A percentile compares a stretch with the other conserved stretches of the same genome.
Conservation (phyloP, 306 rosid species). For the Biancaea sappan region DNA sequence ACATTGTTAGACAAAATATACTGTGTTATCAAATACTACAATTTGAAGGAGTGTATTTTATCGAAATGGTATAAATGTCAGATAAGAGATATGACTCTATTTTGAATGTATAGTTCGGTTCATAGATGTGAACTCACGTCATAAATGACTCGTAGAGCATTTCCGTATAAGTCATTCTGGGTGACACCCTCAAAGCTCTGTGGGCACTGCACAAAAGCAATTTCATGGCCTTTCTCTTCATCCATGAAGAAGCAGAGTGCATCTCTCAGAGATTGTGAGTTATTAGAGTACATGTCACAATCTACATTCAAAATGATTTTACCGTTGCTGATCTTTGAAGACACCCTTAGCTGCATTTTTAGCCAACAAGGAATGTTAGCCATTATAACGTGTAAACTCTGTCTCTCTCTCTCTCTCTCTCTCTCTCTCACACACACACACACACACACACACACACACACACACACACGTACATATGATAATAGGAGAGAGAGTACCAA, state of each 20-base stretch:
- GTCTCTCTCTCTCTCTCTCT: too few relatives aligned
- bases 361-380: background rate
- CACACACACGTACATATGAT: background rate
- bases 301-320: constrained; percentile 72
- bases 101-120: too few relatives aligned
- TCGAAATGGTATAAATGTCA: too few relatives aligned
- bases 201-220: constrained; percentile 78
- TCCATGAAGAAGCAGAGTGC: constrained; percentile 86
- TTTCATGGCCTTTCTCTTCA: constrained; percentile 65
- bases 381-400: too few relatives aligned
- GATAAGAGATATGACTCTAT: too few relatives aligned
- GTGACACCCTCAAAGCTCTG: constrained; percentile 58
- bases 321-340: constrained; percentile 81
- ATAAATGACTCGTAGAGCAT: background rate
- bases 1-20: too few relatives aligned
- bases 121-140: constrained; percentile 49
- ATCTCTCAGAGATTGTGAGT: constrained; percentile 62
- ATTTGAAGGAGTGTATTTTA: too few relatives aligned
- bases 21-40: too few relatives aligned
- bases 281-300: constrained; percentile 88
- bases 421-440: too few relatives aligned
- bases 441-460: too few relatives aligned
- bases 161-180: constrained; percentile 63
- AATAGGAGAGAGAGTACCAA: constrained; percentile 45
- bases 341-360: constrained; percentile 70